Base-by-base conservation (phyloP, 2,329 filamentous ascomycete species). In the Pyricularia sp. region DNA sequence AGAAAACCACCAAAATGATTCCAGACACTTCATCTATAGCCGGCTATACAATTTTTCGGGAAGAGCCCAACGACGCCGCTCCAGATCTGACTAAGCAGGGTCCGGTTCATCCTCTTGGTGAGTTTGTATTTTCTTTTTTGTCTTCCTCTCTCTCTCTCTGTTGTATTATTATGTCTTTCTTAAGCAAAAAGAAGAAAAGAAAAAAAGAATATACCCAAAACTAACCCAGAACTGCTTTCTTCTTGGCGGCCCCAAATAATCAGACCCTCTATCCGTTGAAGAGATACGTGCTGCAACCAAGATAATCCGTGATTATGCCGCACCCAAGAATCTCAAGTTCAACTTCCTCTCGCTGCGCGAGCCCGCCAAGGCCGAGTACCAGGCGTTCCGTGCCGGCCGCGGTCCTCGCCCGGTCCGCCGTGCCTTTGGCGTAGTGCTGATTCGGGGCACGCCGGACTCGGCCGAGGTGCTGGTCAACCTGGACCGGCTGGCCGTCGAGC, bases 281-380 rank as follows among this genome's bases (percentile, higher is more conserved):
- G 86, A 89, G 76, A 86, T 86, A 25, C 78, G 80, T 69, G 75
- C 77, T 25, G 82, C 85, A 59, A 79, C 81, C 61, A 83, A 83
- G 71, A 76, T 86, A 63, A 79, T 88, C 70, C 78, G 82, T 42
- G 78, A 80, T 6, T 69, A 78, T 71, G 77, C 77, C 20, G 71
- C 67, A 61, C 73, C 77, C 68, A 75, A 74, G 67, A 70, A 72
- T 12, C 67, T 80, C 66, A 81, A 81, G 71, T 81, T 81, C 82
- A 92, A 92, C 79, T 85, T 85, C 72, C 84, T 92, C 67, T 91
- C 87, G 26, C 80, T 91, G 3, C 83, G 89, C 67, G 88, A 91
- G 73, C 88, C 89, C 3, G 80, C 82, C 58, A 91, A 91, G 80
- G 71, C 81, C 83, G 71, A 83, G n/a, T 90, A 89, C 75, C 78